Evolutionary conservation across 345 rosid species (phyloP), one percentile per base, ranked within the genome.

Genomic region (Dipteronia sinensis): DNA sequence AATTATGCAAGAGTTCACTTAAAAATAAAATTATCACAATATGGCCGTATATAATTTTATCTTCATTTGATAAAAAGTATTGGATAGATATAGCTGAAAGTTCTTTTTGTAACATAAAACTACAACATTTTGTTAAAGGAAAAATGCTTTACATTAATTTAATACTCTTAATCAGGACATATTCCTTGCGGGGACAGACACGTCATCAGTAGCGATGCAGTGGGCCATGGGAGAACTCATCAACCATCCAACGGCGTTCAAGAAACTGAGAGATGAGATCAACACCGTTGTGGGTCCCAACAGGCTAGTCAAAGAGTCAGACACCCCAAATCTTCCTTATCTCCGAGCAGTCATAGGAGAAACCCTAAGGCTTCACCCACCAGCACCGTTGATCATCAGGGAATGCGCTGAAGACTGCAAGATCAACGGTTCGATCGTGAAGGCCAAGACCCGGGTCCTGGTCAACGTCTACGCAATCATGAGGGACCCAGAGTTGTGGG

Each of bases 161-260:
- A 74, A 10, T 56, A 56, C 7, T 56, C 7, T 72, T 10, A 22
- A 49, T n/a, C 72, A 85, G 86, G 88, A 85, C 40, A 66, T 89
- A 46, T 85, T 88, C 73, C 58, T 74, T 71, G 90, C 88, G 5
- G 88, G 89, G 9, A 89, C 87, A 0, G 89, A 87, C 76, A 84
- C 92, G 27, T 69, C 87, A 17, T 78, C 89, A 38, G 25, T 83
- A 5, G 89, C 84, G 5, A 83, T 85, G 84, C 90, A 85, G n/a
- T 87, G 90, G 90, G 86, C 89, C 19, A 89, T 89, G 85, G 87
- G 70, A 9, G 82, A 87, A 80, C 88, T 89, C 69, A 81, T 87
- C 62, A 89, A 84, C 83, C 44, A 74, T 19, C 88, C 86, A 4
- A 27, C 27, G 4, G 72, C 75, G 23, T 84, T 85, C 73, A 40